phyloP scores from a whole-genome alignment of 495 filamentous ascomycete species.

The Lepraria neglecta region DNA sequence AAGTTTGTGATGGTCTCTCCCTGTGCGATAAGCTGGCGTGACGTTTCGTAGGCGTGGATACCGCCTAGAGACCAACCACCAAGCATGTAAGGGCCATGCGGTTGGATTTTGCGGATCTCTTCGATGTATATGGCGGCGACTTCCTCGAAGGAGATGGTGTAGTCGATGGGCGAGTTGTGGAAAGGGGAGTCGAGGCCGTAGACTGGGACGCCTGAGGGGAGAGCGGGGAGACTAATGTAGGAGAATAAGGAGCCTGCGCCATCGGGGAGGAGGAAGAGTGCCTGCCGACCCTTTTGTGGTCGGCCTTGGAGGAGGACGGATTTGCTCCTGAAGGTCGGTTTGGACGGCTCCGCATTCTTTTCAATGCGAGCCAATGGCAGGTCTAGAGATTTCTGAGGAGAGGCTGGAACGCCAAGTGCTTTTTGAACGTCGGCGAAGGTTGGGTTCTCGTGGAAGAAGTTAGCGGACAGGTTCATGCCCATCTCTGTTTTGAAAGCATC shows the following conservation, averaged over 20 bases:
- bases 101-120: conserved; percentile 62
- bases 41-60: conserved; percentile 78
- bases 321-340: conserved; percentile 30
- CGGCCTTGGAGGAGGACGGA: conserved; percentile 25
- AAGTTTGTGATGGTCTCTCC: conserved; percentile 59
- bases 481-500: conserved; percentile 35
- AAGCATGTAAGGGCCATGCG: conserved; percentile 62
- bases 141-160: conserved; percentile 44
- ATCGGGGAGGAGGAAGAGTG: conserved; percentile 31
- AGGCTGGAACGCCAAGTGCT: conserved; percentile 42
- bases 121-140: conserved; percentile 54
- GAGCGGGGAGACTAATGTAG: conserved; percentile 31
- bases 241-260: conserved; percentile 28
- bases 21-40: conserved; percentile 59
- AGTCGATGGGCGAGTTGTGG: conserved; percentile 48
- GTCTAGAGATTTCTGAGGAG: conserved; percentile 16
- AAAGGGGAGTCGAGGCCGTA: conserved; percentile 36
- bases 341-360: conserved; percentile 22
- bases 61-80: conserved; percentile 80
- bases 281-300: conserved; percentile 22
- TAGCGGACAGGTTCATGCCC: conserved; percentile 28
- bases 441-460: conserved; percentile 37
- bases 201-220: conserved; percentile 26
- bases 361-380: conserved; percentile 28
- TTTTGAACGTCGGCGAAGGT: conserved; percentile 44